Base-by-base conservation (phyloP, 2,329 filamentous ascomycete genomes). In the Botryotinia narcissicola region DNA sequence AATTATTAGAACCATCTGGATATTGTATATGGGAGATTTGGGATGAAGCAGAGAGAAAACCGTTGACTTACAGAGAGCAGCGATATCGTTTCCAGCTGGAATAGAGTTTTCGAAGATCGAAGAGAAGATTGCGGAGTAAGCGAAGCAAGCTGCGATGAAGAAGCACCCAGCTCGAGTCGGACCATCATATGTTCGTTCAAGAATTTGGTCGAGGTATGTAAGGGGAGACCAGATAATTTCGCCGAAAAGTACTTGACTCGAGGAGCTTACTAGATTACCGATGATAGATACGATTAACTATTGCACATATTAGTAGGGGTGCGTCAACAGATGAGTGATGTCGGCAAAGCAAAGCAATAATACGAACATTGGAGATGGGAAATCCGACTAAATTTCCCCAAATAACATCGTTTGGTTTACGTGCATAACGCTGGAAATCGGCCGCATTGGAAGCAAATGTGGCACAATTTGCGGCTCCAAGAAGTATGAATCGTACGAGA, bases 361-460 rank as follows among this genome's bases (percentile, higher is more conserved):
- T 57, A 72, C 70, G 35, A 59, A 72, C 70, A 74, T 82, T 84
- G 2, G 83, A 78, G 0, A 84, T 22, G 0, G 83, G 84, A 71
- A 84, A 84, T 32, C 83, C 82, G 32, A 85, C 54, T 4, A 84
- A 14, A 70, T 85, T 83, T 1, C 83, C 83, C 7, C 82, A 44
- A 29, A 86, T 79, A 1, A 83, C 81, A 74, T 86, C 83, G 16
- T 80, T 82, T 1, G 83, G 82, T 60, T 81, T 81, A 0, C 71
- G 76, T 0, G 84, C 82, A 75, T 85, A 86, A 25, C 84, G 80
- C 73, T 84, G 83, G 62, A 85, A 82, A 76, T 85, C 83, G 0
- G 83, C 81, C 5, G 83, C 83, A 74, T 84, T 84, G 57, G 79
- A 81, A n/a, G 79, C 82, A 76, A 81, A 84, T 8, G 81, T 84